These are phyloP conservation scores for Trichoderma atrobrunneum DNA, from an alignment of 2,329 filamentous ascomycete genomes.

Conservation along the genomic window DNA sequence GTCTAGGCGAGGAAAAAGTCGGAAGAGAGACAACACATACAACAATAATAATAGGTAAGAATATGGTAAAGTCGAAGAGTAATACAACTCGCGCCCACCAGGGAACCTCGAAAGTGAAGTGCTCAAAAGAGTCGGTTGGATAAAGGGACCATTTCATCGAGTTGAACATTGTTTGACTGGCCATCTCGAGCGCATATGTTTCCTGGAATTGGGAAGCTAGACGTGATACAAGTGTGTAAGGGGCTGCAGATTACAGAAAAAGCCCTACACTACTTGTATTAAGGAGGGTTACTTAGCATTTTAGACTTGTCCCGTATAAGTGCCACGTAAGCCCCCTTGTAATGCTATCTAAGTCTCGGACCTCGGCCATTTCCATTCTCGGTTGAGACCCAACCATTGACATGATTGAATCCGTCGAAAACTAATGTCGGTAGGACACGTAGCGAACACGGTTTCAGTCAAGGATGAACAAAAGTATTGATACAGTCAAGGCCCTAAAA, in stretches of 20 bases:
- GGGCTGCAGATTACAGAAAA: neutral
- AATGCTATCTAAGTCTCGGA: neutral
- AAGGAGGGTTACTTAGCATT: neutral
- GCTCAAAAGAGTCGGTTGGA: neutral
- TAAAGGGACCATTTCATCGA: neutral
- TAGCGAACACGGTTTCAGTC: neutral
- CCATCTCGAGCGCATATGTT: neutral
- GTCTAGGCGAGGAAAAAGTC: neutral
- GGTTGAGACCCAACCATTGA: neutral
- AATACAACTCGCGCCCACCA: neutral
- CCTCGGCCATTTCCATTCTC: neutral
- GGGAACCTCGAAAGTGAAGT: neutral
- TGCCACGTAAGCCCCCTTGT: neutral
- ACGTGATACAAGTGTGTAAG: neutral
- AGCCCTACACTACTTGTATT: neutral
- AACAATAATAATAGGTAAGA: neutral
- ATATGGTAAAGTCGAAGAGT: neutral
- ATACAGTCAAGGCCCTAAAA: neutral
- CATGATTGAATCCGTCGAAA: neutral
- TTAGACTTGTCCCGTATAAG: neutral
- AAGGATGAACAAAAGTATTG: neutral
- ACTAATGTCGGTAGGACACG: neutral
- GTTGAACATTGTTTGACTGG: neutral
- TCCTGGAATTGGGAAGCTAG: neutral
- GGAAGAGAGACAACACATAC: neutral